These are phyloP conservation scores for Eucalyptus sp. DNA, from an alignment of 345 rosid species.

Conservation along the genomic window DNA sequence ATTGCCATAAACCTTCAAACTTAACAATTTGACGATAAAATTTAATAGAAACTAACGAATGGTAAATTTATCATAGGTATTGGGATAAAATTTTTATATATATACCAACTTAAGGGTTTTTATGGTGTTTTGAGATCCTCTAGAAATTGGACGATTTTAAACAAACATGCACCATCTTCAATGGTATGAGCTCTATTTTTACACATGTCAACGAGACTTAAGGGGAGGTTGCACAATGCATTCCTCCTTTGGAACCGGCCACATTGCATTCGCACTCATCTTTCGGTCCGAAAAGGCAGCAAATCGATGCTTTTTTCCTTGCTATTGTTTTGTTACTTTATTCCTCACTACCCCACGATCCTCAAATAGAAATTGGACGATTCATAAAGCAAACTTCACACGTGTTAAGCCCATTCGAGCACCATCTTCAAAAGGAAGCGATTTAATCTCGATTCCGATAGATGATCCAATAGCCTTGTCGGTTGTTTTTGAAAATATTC, in stretches of 20 bases:
- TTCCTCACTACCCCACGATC: neutral
- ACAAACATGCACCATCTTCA: no score
- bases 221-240: neutral
- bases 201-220: neutral
- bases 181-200: no score
- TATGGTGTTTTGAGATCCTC: no score
- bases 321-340: neutral
- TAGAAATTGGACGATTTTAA: no score
- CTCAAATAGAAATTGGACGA: neutral
- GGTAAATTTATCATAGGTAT: no score
- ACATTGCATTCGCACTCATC: neutral
- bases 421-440: neutral
- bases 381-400: neutral
- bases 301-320: neutral
- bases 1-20: accelerated
- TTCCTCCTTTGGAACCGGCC: neutral
- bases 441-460: neutral
- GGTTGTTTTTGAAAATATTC: neutral
- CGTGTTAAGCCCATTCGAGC: neutral
- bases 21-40: no score
- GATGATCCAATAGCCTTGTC: neutral
- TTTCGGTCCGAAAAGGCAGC: neutral
- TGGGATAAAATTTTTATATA: no score
- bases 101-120: no score
- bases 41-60: accelerated